phyloP scores from a whole-genome alignment of 1,284 basidiomycete genomes.

The Pseudozyma sp. region DNA sequence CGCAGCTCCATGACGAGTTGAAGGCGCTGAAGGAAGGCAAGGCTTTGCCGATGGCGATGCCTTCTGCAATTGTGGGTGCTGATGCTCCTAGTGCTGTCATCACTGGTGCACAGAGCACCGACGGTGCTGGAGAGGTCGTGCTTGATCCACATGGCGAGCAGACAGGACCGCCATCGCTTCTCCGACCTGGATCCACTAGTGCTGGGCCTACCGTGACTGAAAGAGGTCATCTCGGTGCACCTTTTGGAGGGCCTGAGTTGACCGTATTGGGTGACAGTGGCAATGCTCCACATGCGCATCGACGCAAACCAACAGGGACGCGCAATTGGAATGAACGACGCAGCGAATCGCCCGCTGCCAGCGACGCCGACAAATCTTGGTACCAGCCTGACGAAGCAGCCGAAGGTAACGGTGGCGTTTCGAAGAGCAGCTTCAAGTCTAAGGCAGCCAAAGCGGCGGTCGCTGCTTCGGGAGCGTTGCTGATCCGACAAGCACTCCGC shows the following conservation, averaged over 20 bases:
- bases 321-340: constrained; percentile 35
- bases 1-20: constrained; percentile 56
- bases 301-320: constrained; percentile 25
- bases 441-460: constrained; percentile 30
- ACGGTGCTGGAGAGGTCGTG: constrained; percentile 5
- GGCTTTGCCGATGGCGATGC: not conserved
- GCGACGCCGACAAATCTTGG: constrained; percentile 20
- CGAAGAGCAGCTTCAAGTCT: constrained; percentile 26
- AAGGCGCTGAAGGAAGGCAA: constrained; percentile 47
- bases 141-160: constrained; percentile 2
- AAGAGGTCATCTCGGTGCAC: constrained; percentile 12
- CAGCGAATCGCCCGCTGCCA: constrained; percentile 22
- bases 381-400: constrained; percentile 38
- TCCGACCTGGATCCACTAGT: constrained; percentile 19
- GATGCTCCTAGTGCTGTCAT: not conserved
- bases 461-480: constrained; percentile 42
- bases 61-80: not conserved
- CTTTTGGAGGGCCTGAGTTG: constrained; percentile 6
- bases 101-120: not conserved
- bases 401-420: not conserved
- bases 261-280: constrained; percentile 24
- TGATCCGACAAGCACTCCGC: constrained; percentile 43
- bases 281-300: constrained; percentile 4
- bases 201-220: constrained; percentile 28
- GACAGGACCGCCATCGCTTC: constrained; percentile 17